A percentile compares a stretch with the other conserved stretches of the same genome.
These are phyloP conservation scores for Hypomyces rosellus DNA, from an alignment of 2,329 filamentous ascomycete genomes.

Conservation along the genomic window DNA sequence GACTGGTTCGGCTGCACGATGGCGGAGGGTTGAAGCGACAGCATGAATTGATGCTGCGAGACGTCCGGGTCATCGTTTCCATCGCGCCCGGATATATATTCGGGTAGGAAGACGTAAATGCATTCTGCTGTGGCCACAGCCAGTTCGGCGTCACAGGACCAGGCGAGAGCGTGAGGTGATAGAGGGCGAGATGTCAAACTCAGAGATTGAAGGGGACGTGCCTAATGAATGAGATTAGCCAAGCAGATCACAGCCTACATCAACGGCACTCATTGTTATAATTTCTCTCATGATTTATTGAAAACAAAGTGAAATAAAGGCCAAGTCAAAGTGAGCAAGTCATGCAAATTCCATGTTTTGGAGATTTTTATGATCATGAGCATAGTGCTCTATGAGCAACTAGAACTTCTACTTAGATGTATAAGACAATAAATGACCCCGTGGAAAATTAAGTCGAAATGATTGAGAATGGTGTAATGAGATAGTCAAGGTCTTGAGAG, in stretches of 20 bases:
- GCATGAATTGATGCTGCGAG: constrained; percentile 27
- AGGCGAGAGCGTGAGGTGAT: constrained; percentile 38
- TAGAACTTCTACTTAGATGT: background rate
- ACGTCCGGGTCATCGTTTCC: constrained; percentile 19
- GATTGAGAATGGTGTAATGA: no score
- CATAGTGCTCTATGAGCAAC: no score
- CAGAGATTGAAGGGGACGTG: constrained; percentile 42
- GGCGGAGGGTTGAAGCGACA: constrained; percentile 27
- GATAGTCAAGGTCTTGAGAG: no score
- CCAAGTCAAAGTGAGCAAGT: no score
- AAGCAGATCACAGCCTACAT: background rate
- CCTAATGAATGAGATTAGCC: constrained; percentile 21
- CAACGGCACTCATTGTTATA: background rate
- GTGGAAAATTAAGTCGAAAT: no score
- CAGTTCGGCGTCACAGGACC: constrained; percentile 53
- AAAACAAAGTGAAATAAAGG: no score
- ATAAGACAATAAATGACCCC: no score
- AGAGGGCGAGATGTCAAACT: constrained; percentile 38
- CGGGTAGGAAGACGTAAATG: constrained; percentile 45
- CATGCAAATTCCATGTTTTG: no score
- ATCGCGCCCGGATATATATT: constrained; percentile 26
- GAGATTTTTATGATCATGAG: no score
- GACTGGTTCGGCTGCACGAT: constrained; percentile 33
- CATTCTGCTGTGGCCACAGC: constrained; percentile 52
- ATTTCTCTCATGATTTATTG: no score